Base-by-base conservation (phyloP, 1,139 yeast genomes). In the Pichia norvegensis region DNA sequence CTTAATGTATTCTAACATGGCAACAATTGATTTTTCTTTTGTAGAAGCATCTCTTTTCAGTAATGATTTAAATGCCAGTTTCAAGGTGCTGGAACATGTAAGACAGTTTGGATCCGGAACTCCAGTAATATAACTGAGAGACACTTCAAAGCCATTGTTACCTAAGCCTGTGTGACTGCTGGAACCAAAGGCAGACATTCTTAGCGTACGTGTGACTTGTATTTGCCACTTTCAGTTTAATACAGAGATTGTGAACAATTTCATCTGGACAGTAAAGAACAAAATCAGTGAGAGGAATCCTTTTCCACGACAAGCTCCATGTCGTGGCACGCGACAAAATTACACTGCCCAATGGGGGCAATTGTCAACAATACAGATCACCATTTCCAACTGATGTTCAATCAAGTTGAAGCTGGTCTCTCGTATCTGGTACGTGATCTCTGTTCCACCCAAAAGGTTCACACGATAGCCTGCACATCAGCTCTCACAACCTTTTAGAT, bases 41-140 rank as follows among this genome's bases (percentile, higher is more conserved):
- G 98, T 92, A 21, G 79, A 81, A 14, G 84, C 74, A 57, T 88
- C 95, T 58, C 85, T 78, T 62, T 88, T 90, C 59, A 81, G 60
- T 40, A 90, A 64, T 16, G 84, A 78, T 60, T 85, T 88, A 68
- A 88, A 84, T 13, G 81, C 68, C 19, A 90, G 70, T 36, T 74
- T 74, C 46, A 85, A 59, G 23, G 74, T 73, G n/a, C 90, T 71
- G 45, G 79, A 73, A 37, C 60, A 48, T 3, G 65, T 52, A n/a
- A 90, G 62, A n/a, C 65, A 57, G 33, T 72, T 69, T 2, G 81
- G 76, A 55, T 86, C 94, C 0, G 95, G 95, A 14, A 82, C 65
- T 2, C 88, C 94, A 4, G 87, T 79, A 55, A 86, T 76, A 61
- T 85, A 87, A 58, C 81, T 81, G 43, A 87, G 63, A 1, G 94